Base-by-base conservation (phyloP, 225 moss, liverwort and hornwort genomes). In the Marchantia paleacea region DNA sequence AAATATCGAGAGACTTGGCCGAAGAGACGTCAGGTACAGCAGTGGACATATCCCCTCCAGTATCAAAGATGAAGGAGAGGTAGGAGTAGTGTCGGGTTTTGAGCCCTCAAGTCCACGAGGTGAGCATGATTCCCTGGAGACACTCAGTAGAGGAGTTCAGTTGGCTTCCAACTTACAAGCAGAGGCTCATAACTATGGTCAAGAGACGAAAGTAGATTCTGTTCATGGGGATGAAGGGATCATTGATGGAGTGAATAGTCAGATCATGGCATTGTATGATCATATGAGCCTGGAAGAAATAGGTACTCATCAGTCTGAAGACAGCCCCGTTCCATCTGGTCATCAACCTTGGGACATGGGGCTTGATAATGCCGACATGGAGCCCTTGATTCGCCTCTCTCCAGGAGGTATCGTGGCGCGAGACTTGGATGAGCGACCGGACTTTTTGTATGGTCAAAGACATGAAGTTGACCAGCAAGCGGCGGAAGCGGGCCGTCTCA, bases 381-480 rank as follows among this genome's bases (percentile, higher is more conserved):
- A 81, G 72, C 88, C 88, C 12, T 78, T 88, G 12, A 82, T 84
- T 79, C 81, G 68, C 53, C 86, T 88, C 80, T 88, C 80, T 28
- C 79, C 80, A 72, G 81, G 78, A 39, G 90, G 80, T 55, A 60
- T 73, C 62, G 57, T 83, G 7, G 49, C 81, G 10, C 74, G 82
- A 20, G 57, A 80, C 54, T 86, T 86, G 47, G 85, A 82, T 57
- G 88, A 84, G 6, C 87, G 92, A 25, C 85, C 79, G 62, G 86
- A 86, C 18, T 94, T 92, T 73, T 64, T 99, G 1, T 86, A 84
- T 51, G 81, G 85, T 69, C 88, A 82, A 11, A 86, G 80, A 52
- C 81, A 82, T 68, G 84, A 82, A 28, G 52, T 28, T 75, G 80
- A 69, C 53, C 65, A 89, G 71, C 71, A 77, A 72, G 80, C 82